phyloP scores from a whole-genome alignment of 441 rosid genomes.

The Kokia cookei region DNA sequence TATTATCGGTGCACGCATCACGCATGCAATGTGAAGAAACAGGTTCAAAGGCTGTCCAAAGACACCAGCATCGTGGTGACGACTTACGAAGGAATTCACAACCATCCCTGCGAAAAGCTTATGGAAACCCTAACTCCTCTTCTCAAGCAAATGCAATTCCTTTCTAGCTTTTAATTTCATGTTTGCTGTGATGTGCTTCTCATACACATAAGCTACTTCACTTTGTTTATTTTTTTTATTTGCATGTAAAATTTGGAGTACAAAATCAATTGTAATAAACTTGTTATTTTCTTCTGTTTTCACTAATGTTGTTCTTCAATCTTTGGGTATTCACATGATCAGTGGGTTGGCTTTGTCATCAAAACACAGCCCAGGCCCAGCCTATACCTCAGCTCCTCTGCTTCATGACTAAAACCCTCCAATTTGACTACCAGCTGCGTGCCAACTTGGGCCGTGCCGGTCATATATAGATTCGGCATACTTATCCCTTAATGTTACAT shows the following conservation, averaged over 20 bases:
- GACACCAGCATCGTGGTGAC: slow-evolving; percentile 54
- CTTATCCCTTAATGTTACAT: too few relatives aligned
- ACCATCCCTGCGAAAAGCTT: slow-evolving; percentile 56
- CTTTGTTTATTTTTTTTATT: not conserved
- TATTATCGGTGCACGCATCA: slow-evolving; percentile 62
- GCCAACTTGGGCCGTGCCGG: too few relatives aligned
- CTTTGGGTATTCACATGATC: not conserved
- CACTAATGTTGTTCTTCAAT: not conserved
- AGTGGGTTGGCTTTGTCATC: not conserved
- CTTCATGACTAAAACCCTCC: too few relatives aligned
- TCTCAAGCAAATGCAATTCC: slow-evolving; percentile 74
- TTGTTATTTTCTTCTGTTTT: not conserved
- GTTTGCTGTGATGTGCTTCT: not conserved
- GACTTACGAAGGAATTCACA: slow-evolving; percentile 56
- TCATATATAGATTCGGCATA: too few relatives aligned
- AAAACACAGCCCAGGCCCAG: too few relatives aligned
- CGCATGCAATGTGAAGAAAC: slow-evolving; percentile 62
- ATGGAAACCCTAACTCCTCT: slow-evolving; percentile 80
- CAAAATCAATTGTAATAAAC: not conserved
- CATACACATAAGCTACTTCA: not conserved
- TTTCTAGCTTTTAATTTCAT: slow-evolving; percentile 34
- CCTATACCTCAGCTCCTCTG: too few relatives aligned
- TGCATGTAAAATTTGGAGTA: not conserved
- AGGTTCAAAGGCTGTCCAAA: slow-evolving; percentile 54
- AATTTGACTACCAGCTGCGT: too few relatives aligned